Evolutionary conservation across 495 filamentous ascomycete genomes (phyloP), one percentile per base, ranked within the genome.

Genomic region (Aspergillus wentii): DNA sequence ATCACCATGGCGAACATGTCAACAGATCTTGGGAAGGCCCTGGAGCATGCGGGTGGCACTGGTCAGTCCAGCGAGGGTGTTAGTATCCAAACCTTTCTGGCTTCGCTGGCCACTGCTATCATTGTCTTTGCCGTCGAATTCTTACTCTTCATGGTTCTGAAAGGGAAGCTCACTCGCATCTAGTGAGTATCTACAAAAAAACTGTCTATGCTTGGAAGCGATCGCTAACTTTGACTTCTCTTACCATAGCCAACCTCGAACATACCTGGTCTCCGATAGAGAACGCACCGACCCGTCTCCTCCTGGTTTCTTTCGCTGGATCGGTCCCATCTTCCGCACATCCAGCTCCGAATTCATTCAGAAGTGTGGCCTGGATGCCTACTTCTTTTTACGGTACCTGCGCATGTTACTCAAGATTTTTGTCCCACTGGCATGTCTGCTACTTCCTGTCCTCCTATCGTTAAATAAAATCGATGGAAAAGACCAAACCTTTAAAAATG

Each of bases 321-420:
- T 90, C 26, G 59, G 61, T 17, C 72, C 81, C 17, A 74, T 95
- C 22, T 86, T 92, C 62, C 79, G 73, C 52, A 87, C 87, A 38
- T 74, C 77, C 31, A 83, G 88, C 60, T 72, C 84, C n/a, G 87
- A 95, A 46, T 83, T 96, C 54, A 92, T 96, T 43, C 82, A 86
- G 26, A 95, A 95, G 62, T 95, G 88, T 59, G 92, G 92, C 5
- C 75, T 98, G 26, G 92, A 98, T 62, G 91, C 94, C 51, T 98
- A 96, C 68, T 94, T 98, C 62, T 98, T 97, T 65, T 73, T 98
- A 1, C 86, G 94, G 37, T 98, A 94, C 57, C 73, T 98, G 11
- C 86, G 91, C 38, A 92, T 94, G 58, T 77, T 98, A 2, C 75
- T 98, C 25, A 84, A 94, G 53, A 91, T 96, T 43, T 97, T 97